Conservation (phyloP, 1,139 yeast species). For the Insectozyma bohioensis region DNA sequence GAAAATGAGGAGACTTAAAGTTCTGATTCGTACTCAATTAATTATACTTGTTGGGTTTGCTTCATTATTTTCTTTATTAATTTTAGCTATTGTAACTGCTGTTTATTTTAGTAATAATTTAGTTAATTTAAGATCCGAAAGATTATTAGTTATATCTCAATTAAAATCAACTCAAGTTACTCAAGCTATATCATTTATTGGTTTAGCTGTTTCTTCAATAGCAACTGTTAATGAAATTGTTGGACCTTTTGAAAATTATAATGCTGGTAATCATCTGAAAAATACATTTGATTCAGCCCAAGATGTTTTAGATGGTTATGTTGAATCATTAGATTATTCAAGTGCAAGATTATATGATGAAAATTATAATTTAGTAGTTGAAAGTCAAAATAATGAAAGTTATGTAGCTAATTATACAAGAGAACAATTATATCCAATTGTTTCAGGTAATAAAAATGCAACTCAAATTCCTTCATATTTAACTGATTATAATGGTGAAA, state of each 20-base stretch:
- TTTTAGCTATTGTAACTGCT: conserved; percentile 78
- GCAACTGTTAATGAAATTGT: conserved; percentile 6
- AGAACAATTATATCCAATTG: conserved; percentile 6
- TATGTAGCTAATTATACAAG: conserved; percentile 2
- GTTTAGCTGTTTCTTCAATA: conserved; percentile 6
- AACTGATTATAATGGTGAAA: neutral
- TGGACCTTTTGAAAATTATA: conserved; percentile 3
- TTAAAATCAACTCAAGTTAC: conserved; percentile 78
- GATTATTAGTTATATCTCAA: conserved; percentile 75
- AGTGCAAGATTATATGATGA: conserved; percentile 7
- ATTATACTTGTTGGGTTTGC: conserved; percentile 77
- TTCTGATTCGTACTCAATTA: conserved; percentile 68
- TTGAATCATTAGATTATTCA: conserved; percentile 5
- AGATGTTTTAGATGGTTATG: conserved; percentile 5
- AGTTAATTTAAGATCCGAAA: conserved; percentile 62
- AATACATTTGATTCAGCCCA: conserved; percentile 2
- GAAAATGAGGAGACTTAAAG: conserved; percentile 41
- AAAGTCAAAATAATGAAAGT: conserved; percentile 2
- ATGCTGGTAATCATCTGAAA: conserved; percentile 6
- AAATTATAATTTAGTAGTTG: conserved; percentile 4
- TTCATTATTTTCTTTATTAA: conserved; percentile 70
- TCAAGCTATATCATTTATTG: conserved; percentile 33
- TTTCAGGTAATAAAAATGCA: neutral
- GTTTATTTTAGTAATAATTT: conserved; percentile 71
- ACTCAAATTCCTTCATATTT: conserved; percentile 4